phyloP scores from a whole-genome alignment of 805 yeast genomes.

The Ogataea nakhonphanomensis region DNA sequence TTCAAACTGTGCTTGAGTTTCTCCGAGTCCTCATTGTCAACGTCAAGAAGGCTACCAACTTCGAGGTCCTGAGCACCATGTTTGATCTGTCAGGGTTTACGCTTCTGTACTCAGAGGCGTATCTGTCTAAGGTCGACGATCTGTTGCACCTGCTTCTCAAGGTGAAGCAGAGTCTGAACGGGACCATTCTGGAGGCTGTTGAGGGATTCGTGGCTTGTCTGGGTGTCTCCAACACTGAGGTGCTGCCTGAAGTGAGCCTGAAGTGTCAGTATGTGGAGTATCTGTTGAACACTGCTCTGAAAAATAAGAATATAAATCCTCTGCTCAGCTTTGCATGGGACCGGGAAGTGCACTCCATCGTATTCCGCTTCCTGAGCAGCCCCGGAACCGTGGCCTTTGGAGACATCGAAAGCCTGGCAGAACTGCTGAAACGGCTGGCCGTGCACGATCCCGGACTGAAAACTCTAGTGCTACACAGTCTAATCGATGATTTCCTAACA shows the following conservation, averaged over 20 bases:
- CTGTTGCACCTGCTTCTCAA: not conserved
- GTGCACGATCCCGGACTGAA: conserved; percentile 36
- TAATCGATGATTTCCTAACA: conserved; percentile 58
- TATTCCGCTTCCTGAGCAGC: not conserved
- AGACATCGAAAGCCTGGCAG: conserved; percentile 48
- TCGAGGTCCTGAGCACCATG: conserved; percentile 65
- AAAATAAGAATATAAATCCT: not conserved
- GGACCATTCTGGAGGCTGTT: no score
- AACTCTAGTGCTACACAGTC: conserved; percentile 62
- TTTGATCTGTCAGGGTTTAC: not conserved
- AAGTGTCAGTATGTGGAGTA: conserved; percentile 10
- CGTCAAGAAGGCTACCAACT: conserved; percentile 50
- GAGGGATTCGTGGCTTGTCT: no score
- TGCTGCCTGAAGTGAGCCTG: not conserved
- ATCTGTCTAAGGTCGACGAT: not conserved
- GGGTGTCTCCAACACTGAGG: no score
- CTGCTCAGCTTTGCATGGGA: no score
- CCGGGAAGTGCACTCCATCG: not conserved
- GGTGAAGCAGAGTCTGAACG: not conserved
- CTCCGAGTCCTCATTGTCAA: conserved; percentile 57
- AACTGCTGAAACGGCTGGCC: conserved; percentile 38
- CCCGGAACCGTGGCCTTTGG: conserved; percentile 55
- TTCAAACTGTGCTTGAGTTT: conserved; percentile 70
- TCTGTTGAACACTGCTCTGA: not conserved
- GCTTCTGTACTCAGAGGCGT: not conserved